Evolutionary conservation across 345 rosid genomes (phyloP), one percentile per base, ranked within the genome.

Genomic region (Dipteronia sinensis): DNA sequence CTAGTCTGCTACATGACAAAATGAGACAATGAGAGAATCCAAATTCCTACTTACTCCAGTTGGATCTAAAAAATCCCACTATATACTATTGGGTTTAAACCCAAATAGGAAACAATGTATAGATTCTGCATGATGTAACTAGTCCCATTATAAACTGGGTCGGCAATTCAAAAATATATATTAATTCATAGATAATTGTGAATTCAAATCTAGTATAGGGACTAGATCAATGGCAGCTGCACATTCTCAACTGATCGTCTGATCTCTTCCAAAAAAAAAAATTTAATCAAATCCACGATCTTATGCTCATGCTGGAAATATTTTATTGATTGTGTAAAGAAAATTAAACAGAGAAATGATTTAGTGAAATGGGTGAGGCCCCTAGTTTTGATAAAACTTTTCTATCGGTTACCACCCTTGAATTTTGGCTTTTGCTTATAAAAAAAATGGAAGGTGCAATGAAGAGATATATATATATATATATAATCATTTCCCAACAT

Each of bases 351-450:
- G 74, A 59, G 71, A 59, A 74, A 66, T 47, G 47, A 38, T 70
- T 63, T 69, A 20, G 46, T 23, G 72, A 63, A 65, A 67, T 65
- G 40, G 74, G 62, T 6, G 44, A 53, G 44, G 75, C 51, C 61
- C 40, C 29, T 23, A 0, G 47, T 64, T 78, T 78, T 78, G 69
- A 71, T 31, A 31, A 31, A 31, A 67, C 83, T 49, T 80, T 82
- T 76, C 67, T 40, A 66, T 46, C 71, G 56, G 42, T 47, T 74
- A 72, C 76, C 71, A 75, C 22, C 82, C 88, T 76, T 17, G 72
- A 82, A 80, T 76, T 74, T 79, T 76, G 88, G 90, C 88, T 85
- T 83, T 87, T 78, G 25, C 67, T 5, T 47, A 75, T 61, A 69
- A 65, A 51, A 46, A 49, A 27, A 75, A 63, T n/a, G 65, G 61